These are phyloP conservation scores for Closterium sp. DNA, from an alignment of 139 green algal genomes.

Conservation along the genomic window DNA sequence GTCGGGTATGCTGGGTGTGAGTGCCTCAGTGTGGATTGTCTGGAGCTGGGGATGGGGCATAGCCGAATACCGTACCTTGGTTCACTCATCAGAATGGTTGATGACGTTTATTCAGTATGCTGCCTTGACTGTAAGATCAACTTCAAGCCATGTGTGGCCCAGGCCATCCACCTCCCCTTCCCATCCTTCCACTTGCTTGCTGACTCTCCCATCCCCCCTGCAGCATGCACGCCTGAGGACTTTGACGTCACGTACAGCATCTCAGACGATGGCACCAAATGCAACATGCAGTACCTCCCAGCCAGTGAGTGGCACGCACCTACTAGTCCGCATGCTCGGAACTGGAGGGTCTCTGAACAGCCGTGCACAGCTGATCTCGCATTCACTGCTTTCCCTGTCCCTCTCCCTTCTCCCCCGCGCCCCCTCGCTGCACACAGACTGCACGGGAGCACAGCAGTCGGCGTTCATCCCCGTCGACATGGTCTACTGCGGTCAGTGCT, in stretches of 20 bases:
- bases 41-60: too few relatives aligned
- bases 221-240: not conserved
- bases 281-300: not conserved
- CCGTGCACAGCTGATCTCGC: too few relatives aligned
- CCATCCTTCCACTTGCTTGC: not conserved
- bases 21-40: too few relatives aligned
- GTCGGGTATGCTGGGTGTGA: too few relatives aligned
- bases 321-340: not conserved
- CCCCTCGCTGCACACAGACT: not conserved
- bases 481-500: not conserved
- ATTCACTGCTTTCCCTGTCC: not conserved
- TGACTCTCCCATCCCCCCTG: not conserved
- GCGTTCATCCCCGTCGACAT: not conserved
- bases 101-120: too few relatives aligned
- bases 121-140: too few relatives aligned
- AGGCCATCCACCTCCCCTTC: too few relatives aligned
- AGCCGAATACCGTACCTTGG: too few relatives aligned
- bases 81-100: too few relatives aligned
- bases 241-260: not conserved
- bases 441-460: not conserved
- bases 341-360: too few relatives aligned
- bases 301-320: not conserved
- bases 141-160: too few relatives aligned
- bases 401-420: not conserved
- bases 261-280: not conserved